A percentile compares a stretch with the other conserved stretches of the same genome.
phyloP scores from a whole-genome alignment of 805 yeast genomes.

The Saccharomycopsis fodiens region DNA sequence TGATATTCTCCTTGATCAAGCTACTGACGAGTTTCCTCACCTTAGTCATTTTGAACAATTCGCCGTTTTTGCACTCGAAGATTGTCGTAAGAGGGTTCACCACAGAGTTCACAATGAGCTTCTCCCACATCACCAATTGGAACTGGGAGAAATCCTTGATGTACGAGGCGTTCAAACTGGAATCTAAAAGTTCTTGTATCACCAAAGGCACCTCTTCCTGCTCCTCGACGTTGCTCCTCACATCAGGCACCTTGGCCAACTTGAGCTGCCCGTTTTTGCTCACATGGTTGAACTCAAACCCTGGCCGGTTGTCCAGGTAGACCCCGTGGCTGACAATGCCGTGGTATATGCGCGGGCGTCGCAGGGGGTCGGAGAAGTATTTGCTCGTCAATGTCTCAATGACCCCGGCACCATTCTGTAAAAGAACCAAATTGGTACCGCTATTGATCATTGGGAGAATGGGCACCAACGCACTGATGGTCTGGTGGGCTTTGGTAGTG shows the following conservation, averaged over 20 bases:
- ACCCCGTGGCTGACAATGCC: slow-evolving; percentile 87
- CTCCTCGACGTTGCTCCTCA: background rate
- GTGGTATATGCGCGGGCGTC: slow-evolving; percentile 42
- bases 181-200: slow-evolving; percentile 26
- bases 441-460: slow-evolving; percentile 40
- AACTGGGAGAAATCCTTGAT: slow-evolving; percentile 38
- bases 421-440: slow-evolving; percentile 54
- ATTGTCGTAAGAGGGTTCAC: slow-evolving; percentile 80
- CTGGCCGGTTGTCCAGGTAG: slow-evolving; percentile 35
- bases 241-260: slow-evolving; percentile 46
- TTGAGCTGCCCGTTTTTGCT: slow-evolving; percentile 66
- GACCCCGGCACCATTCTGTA: slow-evolving; percentile 91
- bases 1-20: slow-evolving; percentile 39
- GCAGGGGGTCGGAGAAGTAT: slow-evolving; percentile 18
- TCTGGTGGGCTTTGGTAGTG: slow-evolving; percentile 75
- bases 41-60: slow-evolving; percentile 37
- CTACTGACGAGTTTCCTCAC: slow-evolving; percentile 30
- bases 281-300: slow-evolving; percentile 42
- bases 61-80: slow-evolving; percentile 72
- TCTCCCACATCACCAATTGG: slow-evolving; percentile 58
- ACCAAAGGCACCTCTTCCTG: slow-evolving; percentile 23
- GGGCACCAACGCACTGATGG: slow-evolving; percentile 53
- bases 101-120: slow-evolving; percentile 72
- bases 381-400: slow-evolving; percentile 43
- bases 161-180: slow-evolving; percentile 26